Percentiles rank a stretch among this genome's conserved stretches.
phyloP scores from a whole-genome alignment of 352 stramenopile genomes.

The Phytophthora chlamydospora region DNA sequence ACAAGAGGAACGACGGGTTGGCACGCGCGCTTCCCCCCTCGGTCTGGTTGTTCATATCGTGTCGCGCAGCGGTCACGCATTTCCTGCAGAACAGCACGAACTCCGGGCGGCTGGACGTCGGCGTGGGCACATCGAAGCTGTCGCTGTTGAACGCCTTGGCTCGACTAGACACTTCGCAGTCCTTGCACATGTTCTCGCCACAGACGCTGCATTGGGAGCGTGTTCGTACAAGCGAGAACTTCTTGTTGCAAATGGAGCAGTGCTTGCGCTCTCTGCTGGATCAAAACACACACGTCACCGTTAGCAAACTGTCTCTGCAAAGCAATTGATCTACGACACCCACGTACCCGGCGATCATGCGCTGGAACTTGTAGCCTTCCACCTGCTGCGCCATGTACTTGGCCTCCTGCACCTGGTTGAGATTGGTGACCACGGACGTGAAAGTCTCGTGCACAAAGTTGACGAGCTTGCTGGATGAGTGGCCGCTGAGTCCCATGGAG shows the following conservation, averaged over 20 bases:
- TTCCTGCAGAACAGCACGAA: constrained; percentile 62
- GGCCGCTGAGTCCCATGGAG: constrained; percentile 43
- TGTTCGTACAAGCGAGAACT: constrained; percentile 70
- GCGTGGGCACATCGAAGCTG: constrained; percentile 38
- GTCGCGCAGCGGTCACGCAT: constrained; percentile 54
- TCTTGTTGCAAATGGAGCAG: constrained; percentile 77
- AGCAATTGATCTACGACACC: neutral
- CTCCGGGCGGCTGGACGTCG: constrained; percentile 42
- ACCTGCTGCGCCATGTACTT: constrained; percentile 67
- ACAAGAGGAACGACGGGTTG: constrained; percentile 36
- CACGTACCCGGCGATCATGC: constrained; percentile 48
- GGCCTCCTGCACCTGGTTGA: constrained; percentile 65
- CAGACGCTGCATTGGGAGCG: constrained; percentile 73
- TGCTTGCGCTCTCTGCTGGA: constrained; percentile 54
- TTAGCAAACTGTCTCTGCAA: neutral
- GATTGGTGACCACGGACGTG: constrained; percentile 56
- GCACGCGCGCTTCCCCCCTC: constrained; percentile 13
- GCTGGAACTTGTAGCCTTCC: constrained; percentile 51
- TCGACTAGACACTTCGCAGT: constrained; percentile 64
- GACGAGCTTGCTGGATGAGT: constrained; percentile 53
- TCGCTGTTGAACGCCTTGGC: constrained; percentile 55
- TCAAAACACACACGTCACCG: neutral
- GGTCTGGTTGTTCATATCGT: constrained; percentile 45
- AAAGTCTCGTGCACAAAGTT: constrained; percentile 64
- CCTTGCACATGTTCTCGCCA: constrained; percentile 72